Conservation (phyloP, 2,329 filamentous ascomycete species). For the Apiospora kogelbergensis region DNA sequence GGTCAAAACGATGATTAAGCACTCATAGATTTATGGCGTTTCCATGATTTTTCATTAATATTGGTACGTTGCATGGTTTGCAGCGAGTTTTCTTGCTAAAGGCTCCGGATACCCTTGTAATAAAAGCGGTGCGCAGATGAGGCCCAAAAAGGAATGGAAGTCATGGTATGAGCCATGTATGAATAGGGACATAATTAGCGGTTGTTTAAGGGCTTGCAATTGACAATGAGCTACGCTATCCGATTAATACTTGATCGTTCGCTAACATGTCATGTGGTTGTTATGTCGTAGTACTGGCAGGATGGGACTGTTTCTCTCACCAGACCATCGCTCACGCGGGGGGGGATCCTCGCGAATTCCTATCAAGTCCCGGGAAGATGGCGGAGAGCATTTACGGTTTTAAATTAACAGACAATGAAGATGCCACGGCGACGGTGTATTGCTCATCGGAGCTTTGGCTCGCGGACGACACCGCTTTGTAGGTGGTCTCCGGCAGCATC, state of each 20-base stretch:
- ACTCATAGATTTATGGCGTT: not conserved
- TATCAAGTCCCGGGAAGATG: too few relatives aligned
- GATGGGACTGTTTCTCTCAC: not conserved
- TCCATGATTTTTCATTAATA: not conserved
- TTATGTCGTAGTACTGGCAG: not conserved
- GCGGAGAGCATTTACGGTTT: too few relatives aligned
- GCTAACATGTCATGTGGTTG: not conserved
- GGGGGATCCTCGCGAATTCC: too few relatives aligned
- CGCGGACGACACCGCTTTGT: too few relatives aligned
- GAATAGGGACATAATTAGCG: conserved; percentile 1
- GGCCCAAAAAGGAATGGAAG: not conserved
- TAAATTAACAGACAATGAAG: too few relatives aligned
- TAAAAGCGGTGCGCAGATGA: not conserved
- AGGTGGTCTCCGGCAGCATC: too few relatives aligned
- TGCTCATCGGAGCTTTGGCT: too few relatives aligned
- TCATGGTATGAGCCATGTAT: not conserved
- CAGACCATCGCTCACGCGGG: too few relatives aligned
- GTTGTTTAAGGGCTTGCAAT: not conserved
- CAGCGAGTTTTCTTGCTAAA: not conserved
- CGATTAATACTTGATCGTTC: not conserved
- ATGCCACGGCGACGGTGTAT: too few relatives aligned
- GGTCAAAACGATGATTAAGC: not conserved
- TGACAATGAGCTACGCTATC: not conserved
- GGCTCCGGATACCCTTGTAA: conserved; percentile 6
- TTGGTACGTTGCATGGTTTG: not conserved